Conservation (phyloP, 1,139 yeast species). For the Ogataea hybrid region DNA sequence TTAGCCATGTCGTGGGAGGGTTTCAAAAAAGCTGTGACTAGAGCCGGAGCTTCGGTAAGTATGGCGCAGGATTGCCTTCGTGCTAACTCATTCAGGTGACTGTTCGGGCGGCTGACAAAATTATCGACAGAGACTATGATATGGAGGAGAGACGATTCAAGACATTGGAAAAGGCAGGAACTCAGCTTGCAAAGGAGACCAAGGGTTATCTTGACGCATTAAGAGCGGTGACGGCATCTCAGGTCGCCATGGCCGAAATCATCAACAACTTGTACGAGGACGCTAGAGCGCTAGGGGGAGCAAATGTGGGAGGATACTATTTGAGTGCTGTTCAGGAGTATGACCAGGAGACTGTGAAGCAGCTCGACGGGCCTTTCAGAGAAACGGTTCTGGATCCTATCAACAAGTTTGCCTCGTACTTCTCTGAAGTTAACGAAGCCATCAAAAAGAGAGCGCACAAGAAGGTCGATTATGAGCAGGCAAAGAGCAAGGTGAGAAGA, state of each 20-base stretch:
- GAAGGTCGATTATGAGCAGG: slow-evolving; percentile 88
- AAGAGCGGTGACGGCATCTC: slow-evolving; percentile 93
- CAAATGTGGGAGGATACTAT: slow-evolving; percentile 74
- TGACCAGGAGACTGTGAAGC: slow-evolving; percentile 92
- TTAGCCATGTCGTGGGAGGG: slow-evolving; percentile 88
- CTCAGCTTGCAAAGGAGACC: slow-evolving; percentile 79
- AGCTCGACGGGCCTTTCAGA: slow-evolving; percentile 93
- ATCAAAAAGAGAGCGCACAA: slow-evolving; percentile 92
- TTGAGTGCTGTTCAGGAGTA: slow-evolving; percentile 86
- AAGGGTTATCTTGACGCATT: slow-evolving; percentile 91
- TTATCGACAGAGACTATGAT: slow-evolving; percentile 89
- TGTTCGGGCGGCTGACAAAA: slow-evolving; percentile 88
- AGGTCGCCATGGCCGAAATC: slow-evolving; percentile 93
- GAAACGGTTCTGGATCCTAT: slow-evolving; percentile 94
- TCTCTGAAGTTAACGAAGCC: slow-evolving; percentile 89
- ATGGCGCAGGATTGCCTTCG: background rate
- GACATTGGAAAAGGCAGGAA: slow-evolving; percentile 77
- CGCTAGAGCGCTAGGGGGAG: slow-evolving; percentile 68
- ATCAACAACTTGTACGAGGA: slow-evolving; percentile 93
- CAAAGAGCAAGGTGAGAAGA: slow-evolving; percentile 72
- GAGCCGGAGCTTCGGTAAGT: slow-evolving; percentile 87
- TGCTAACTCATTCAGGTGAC: slow-evolving; percentile 38
- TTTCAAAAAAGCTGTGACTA: slow-evolving; percentile 90
- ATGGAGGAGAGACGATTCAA: slow-evolving; percentile 90
- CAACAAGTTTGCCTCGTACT: slow-evolving; percentile 78